Evolutionary conservation across 2,329 filamentous ascomycete genomes (phyloP).

Genomic region (Penicillium sp.): DNA sequence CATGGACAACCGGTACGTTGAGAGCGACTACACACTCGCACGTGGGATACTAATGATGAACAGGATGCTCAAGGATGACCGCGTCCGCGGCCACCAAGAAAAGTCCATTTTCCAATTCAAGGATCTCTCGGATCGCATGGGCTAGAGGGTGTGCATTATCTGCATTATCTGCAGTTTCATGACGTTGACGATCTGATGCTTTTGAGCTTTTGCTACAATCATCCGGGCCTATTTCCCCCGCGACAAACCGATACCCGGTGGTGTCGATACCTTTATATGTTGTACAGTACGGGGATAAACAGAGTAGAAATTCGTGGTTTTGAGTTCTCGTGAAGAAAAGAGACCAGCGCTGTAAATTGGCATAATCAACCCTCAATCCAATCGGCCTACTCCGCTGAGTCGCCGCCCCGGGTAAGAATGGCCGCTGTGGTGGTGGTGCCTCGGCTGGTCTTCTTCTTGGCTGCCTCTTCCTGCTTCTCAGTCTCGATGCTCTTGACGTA

Average conservation of each 20-base stretch:
- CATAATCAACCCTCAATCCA: slow-evolving; percentile 14
- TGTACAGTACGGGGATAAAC: slow-evolving; percentile 14
- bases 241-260: slow-evolving; percentile 6
- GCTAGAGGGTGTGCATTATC: slow-evolving; percentile 48
- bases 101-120: slow-evolving; percentile 72
- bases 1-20: slow-evolving; percentile 62
- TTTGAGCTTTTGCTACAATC: slow-evolving; percentile 4
- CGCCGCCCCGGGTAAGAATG: slow-evolving; percentile 61
- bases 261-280: slow-evolving; percentile 19
- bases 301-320: slow-evolving; percentile 19
- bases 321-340: slow-evolving; percentile 20
- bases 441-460: slow-evolving; percentile 83
- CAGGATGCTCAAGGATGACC: slow-evolving; percentile 87
- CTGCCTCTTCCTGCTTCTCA: slow-evolving; percentile 98
- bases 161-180: slow-evolving; percentile 15
- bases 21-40: neutral
- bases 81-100: slow-evolving; percentile 58
- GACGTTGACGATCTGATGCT: slow-evolving; percentile 32
- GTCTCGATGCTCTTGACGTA: slow-evolving; percentile 99
- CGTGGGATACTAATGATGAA: slow-evolving; percentile 11
- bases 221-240: neutral
- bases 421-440: slow-evolving; percentile 52
- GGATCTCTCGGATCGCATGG: slow-evolving; percentile 68
- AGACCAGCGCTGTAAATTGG: slow-evolving; percentile 26
- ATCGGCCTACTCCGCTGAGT: slow-evolving; percentile 24